phyloP scores from a whole-genome alignment of 805 yeast species.

The Komagataella mondaviorum region DNA sequence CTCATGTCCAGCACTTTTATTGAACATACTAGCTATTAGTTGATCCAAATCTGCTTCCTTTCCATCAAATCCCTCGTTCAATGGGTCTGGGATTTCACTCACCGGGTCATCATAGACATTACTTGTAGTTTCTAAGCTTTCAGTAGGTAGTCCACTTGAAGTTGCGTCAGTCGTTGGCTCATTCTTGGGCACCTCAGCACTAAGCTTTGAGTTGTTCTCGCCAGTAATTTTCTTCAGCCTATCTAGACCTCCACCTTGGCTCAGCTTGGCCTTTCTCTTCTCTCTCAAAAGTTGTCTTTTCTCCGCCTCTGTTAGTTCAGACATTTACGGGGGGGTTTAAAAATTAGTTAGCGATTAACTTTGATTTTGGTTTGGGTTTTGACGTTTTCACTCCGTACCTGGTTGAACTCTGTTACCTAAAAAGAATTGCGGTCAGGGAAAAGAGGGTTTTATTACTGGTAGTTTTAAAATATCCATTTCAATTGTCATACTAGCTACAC shows the following conservation, averaged over 20 bases:
- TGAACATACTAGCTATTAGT: constrained; percentile 3
- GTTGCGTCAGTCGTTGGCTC: constrained; percentile 3
- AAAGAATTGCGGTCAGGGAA: not conserved
- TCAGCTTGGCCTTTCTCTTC: constrained; percentile 51
- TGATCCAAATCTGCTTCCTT: constrained; percentile 7
- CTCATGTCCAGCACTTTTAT: not conserved
- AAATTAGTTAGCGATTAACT: not conserved
- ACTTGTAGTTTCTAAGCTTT: constrained; percentile 3
- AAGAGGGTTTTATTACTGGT: not conserved
- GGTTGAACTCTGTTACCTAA: not conserved
- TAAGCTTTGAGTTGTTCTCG: constrained; percentile 19
- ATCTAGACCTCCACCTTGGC: constrained; percentile 34
- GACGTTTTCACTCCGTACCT: not conserved
- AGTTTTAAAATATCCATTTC: not conserved
- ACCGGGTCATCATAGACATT: constrained; percentile 1
- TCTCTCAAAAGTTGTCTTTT: constrained; percentile 45
- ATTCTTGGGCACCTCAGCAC: constrained; percentile 20
- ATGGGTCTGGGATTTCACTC: constrained; percentile 1
- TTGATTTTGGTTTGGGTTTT: not conserved
- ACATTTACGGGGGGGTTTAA: constrained; percentile 14
- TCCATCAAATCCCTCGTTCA: not conserved
- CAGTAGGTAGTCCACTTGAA: not conserved
- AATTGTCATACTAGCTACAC: too few relatives aligned
- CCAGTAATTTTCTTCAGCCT: constrained; percentile 39
- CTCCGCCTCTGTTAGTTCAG: constrained; percentile 38